Percentiles rank a stretch among this genome's conserved stretches.
Evolutionary conservation across 345 rosid genomes (phyloP).

Genomic region (Hirschfeldia incana): DNA sequence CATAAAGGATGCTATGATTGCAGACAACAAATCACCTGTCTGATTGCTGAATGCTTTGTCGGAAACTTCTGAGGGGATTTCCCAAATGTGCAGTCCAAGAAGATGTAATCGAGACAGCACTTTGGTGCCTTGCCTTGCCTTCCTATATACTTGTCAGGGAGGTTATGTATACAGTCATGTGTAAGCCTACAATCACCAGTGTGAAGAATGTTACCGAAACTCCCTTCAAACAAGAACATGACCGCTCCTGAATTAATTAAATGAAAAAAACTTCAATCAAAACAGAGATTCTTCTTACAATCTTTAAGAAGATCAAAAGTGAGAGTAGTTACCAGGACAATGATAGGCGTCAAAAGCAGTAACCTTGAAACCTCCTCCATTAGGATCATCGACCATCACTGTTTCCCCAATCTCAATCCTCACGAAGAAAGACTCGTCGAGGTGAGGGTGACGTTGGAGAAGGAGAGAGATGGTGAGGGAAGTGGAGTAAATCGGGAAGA

Average conservation of each 20-base stretch:
- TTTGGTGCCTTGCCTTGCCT: conserved; percentile 51
- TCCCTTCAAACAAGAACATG: conserved; percentile 92
- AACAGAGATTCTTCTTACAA: background rate
- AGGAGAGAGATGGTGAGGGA: conserved; percentile 63
- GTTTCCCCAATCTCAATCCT: conserved; percentile 66
- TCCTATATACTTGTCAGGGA: conserved; percentile 61
- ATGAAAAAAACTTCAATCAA: background rate
- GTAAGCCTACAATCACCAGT: conserved; percentile 94
- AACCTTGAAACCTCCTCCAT: conserved; percentile 66
- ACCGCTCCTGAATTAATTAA: conserved; percentile 57
- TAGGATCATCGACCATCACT: conserved; percentile 53
- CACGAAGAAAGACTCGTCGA: conserved; percentile 61
- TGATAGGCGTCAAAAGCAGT: conserved; percentile 87
- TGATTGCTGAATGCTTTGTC: conserved; percentile 64
- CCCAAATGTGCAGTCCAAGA: conserved; percentile 88
- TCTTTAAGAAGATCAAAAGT: background rate
- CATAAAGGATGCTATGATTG: background rate
- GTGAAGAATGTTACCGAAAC: conserved; percentile 81
- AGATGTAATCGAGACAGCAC: conserved; percentile 66
- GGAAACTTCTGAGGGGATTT: conserved; percentile 60
- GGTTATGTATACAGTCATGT: conserved; percentile 52
- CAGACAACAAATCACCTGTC: conserved; percentile 51
- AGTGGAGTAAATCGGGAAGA: conserved; percentile 70
- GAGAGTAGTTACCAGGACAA: conserved; percentile 55
- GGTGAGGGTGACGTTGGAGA: conserved; percentile 60